Evolutionary conservation across 257 asterid species (phyloP).

Genomic region (Agastache rugosa): DNA sequence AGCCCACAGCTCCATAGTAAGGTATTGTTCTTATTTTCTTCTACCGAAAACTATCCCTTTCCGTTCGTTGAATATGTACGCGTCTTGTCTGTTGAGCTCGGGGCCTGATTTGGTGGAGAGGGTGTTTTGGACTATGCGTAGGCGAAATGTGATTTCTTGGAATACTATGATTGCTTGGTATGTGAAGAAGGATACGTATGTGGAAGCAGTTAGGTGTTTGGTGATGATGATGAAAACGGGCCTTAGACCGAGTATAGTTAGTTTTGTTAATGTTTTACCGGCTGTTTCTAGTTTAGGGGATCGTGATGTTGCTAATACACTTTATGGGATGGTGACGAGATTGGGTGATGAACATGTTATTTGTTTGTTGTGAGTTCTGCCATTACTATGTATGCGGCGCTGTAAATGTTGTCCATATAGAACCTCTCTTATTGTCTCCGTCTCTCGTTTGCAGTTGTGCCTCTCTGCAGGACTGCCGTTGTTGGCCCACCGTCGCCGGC

Average conservation of each 20-base stretch:
- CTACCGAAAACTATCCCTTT: too few species aligned
- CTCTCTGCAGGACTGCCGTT: too few species aligned
- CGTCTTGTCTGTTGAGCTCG: constrained; percentile 53
- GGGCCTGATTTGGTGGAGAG: constrained; percentile 56
- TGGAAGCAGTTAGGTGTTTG: constrained; percentile 61
- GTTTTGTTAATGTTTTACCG: constrained; percentile 68
- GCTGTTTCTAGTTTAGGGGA: constrained; percentile 57
- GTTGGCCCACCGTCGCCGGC: too few species aligned
- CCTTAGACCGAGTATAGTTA: constrained; percentile 58
- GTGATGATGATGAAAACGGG: constrained; percentile 67
- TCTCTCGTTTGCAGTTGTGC: too few species aligned
- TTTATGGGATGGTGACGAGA: constrained; percentile 63
- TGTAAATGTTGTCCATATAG: too few species aligned
- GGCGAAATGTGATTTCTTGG: constrained; percentile 81
- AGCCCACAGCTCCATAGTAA: too few species aligned
- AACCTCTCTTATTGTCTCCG: too few species aligned
- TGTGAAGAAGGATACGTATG: constrained; percentile 50
- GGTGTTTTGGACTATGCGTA: constrained; percentile 68
- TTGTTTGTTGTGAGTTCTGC: constrained; percentile 75
- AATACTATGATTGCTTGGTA: constrained; percentile 75
- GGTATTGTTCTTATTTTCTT: too few species aligned
- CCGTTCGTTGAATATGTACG: constrained; percentile 83
- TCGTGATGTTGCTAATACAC: constrained; percentile 48
- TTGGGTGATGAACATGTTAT: constrained; percentile 55
- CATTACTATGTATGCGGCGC: constrained; percentile 73